These are phyloP conservation scores for Mycena rebaudengoi DNA, from an alignment of 768 basidiomycete species.

Conservation along the genomic window DNA sequence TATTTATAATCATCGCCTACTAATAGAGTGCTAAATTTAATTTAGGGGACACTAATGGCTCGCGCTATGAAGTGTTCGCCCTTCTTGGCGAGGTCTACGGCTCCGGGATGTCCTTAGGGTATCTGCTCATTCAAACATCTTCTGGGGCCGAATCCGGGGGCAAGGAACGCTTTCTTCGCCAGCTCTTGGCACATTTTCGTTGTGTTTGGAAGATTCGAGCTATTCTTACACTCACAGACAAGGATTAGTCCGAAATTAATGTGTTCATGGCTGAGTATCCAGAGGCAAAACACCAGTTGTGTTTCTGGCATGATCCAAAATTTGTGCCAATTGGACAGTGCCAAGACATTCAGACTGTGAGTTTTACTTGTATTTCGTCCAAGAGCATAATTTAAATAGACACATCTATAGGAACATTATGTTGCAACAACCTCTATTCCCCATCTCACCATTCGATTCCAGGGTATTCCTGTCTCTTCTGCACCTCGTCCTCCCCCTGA, in stretches of 20 bases:
- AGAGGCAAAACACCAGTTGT: slow-evolving; percentile 46
- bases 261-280: slow-evolving; percentile 36
- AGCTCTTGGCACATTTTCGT: slow-evolving; percentile 34
- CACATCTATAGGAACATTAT: background rate
- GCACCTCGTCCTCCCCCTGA: background rate
- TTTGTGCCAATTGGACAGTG: slow-evolving; percentile 37
- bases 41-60: slow-evolving; percentile 43
- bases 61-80: slow-evolving; percentile 41
- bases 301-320: slow-evolving; percentile 44
- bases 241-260: slow-evolving; percentile 45
- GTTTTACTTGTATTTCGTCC: background rate
- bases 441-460: background rate
- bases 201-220: slow-evolving; percentile 30
- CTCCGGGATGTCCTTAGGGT: slow-evolving; percentile 43
- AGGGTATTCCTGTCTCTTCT: background rate
- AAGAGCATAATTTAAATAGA: background rate
- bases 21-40: background rate
- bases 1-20: background rate
- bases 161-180: slow-evolving; percentile 36
- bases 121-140: slow-evolving; percentile 31
- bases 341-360: background rate
- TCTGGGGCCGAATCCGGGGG: background rate
- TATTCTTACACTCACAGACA: slow-evolving; percentile 42
- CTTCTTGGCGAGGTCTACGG: slow-evolving; percentile 42
- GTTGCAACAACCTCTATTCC: background rate